These are phyloP conservation scores for Coelastrella sp. DNA, from an alignment of 139 green algal species.

Conservation along the genomic window DNA sequence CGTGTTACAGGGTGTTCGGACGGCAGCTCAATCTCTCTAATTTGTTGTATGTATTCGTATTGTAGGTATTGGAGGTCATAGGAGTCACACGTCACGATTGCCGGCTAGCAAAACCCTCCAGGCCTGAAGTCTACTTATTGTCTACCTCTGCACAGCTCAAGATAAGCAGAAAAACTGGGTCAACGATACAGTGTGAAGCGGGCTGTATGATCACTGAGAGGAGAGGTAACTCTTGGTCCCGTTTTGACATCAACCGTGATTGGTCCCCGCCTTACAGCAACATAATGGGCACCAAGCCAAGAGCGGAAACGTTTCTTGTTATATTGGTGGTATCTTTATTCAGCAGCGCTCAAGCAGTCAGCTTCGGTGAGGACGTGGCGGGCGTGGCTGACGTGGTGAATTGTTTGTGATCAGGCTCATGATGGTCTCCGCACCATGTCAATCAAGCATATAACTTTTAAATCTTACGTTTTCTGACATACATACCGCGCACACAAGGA, in stretches of 20 bases:
- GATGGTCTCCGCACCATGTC: no score
- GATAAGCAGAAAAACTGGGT: no score
- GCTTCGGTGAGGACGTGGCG: conserved; percentile 2
- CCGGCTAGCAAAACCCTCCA: conserved; percentile 1
- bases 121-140: background rate
- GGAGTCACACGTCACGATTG: background rate
- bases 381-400: conserved; percentile 1
- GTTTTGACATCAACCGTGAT: background rate
- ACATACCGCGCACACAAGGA: no score
- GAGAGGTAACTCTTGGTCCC: background rate
- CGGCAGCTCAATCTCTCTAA: background rate
- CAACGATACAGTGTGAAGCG: no score
- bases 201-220: background rate
- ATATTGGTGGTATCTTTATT: background rate
- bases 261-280: background rate
- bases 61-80: background rate
- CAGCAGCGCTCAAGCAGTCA: background rate
- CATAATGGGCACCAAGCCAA: background rate
- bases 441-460: no score
- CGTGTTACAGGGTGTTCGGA: no score
- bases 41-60: background rate
- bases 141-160: no score
- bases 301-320: background rate
- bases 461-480: no score
- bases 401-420: no score